phyloP scores from a whole-genome alignment of 2,329 filamentous ascomycete genomes.

The Emericellopsis atlantica region DNA sequence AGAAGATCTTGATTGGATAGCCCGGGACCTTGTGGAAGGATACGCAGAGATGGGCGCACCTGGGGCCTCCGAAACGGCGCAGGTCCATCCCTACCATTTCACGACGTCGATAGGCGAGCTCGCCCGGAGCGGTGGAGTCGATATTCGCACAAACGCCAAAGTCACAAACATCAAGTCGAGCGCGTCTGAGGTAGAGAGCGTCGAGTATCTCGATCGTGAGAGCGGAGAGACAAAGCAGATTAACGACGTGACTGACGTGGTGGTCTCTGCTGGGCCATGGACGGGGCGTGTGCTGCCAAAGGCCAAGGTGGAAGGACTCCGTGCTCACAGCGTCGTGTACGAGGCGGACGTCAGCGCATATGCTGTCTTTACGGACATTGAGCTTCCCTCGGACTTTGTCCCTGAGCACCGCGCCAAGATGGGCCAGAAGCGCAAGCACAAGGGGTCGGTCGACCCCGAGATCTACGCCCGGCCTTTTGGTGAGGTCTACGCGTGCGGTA shows the following conservation, averaged over 20 bases:
- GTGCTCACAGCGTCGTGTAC: conserved; percentile 55
- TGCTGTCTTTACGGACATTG: conserved; percentile 78
- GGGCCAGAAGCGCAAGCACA: conserved; percentile 39
- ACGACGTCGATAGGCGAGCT: conserved; percentile 73
- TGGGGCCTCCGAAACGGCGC: conserved; percentile 66
- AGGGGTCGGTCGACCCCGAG: conserved; percentile 66
- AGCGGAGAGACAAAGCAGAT: conserved; percentile 22
- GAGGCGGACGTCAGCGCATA: conserved; percentile 55
- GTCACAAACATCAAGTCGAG: conserved; percentile 55
- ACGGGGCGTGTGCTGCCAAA: conserved; percentile 44
- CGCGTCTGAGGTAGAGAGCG: conserved; percentile 38
- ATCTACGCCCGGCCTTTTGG: conserved; percentile 84
- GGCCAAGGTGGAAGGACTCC: conserved; percentile 42
- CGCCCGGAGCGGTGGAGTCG: conserved; percentile 55
- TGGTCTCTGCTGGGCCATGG: conserved; percentile 51
- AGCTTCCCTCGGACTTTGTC: conserved; percentile 53
- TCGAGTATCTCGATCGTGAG: conserved; percentile 46
- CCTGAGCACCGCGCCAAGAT: conserved; percentile 32
- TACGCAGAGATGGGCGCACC: conserved; percentile 72
- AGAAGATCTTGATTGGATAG: conserved; percentile 73
- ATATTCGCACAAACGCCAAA: conserved; percentile 51
- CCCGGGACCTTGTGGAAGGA: conserved; percentile 47
- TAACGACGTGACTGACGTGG: conserved; percentile 35
- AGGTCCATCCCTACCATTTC: conserved; percentile 88
- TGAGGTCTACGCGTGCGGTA: conserved; percentile 87